phyloP scores from a whole-genome alignment of 768 basidiomycete genomes.

The Hygrocybe punicea region DNA sequence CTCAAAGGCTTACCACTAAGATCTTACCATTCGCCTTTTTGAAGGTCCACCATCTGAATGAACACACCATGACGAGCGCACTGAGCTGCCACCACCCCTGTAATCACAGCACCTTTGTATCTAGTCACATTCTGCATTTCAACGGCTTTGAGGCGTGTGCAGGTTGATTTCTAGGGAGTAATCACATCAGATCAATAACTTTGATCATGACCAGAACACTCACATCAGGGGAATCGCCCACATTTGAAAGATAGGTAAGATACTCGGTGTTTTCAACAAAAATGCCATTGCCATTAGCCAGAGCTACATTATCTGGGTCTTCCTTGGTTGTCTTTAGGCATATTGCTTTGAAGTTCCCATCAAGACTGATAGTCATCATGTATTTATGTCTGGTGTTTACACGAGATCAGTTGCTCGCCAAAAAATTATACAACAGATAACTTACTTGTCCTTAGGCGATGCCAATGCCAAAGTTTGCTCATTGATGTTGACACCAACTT shows the following conservation, averaged over 20 bases:
- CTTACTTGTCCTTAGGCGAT: too few species aligned
- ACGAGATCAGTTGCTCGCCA: too few species aligned
- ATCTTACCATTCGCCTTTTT: slow-evolving; percentile 26
- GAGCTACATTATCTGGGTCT: slow-evolving; percentile 28
- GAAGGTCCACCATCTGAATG: slow-evolving; percentile 27
- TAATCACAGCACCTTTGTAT: too few species aligned
- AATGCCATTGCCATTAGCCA: slow-evolving; percentile 24
- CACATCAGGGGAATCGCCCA: slow-evolving; percentile 5
- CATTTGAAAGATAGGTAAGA: slow-evolving; percentile 16
- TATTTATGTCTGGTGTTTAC: too few species aligned
- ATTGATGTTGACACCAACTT: too few species aligned
- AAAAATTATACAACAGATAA: too few species aligned
- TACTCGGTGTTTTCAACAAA: slow-evolving; percentile 20
- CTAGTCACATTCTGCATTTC: slow-evolving; percentile 27
- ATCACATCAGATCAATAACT: background rate
- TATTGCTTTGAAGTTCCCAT: slow-evolving; percentile 28
- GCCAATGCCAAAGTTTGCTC: too few species aligned
- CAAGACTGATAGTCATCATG: too few species aligned
- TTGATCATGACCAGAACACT: background rate
- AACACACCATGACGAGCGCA: slow-evolving; percentile 32
- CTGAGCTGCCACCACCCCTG: slow-evolving; percentile 26
- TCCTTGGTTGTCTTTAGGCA: slow-evolving; percentile 22
- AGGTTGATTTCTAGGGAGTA: slow-evolving; percentile 18
- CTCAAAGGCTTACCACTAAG: background rate
- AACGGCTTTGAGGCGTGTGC: slow-evolving; percentile 25